Evolutionary conservation across 192 early-diverging fungal genomes (phyloP).

Genomic region (Gamsiella multidivaricata): DNA sequence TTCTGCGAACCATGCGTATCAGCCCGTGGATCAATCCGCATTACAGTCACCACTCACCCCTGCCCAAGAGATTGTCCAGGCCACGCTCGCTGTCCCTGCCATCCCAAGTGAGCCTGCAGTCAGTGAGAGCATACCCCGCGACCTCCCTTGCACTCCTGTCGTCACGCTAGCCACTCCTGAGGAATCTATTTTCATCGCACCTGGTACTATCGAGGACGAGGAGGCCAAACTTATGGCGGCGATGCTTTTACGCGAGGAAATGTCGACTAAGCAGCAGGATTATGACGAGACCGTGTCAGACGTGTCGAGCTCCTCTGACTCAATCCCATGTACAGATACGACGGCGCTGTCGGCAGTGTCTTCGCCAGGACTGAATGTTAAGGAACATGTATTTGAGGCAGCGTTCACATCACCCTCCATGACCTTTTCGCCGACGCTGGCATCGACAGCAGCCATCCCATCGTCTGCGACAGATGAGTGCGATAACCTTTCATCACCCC

Average conservation of each 20-base stretch:
- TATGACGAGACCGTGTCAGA: slow-evolving; percentile 38
- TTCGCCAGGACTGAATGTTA: slow-evolving; percentile 35
- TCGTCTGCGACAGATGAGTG: neutral
- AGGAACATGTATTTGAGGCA: slow-evolving; percentile 28
- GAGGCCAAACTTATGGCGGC: slow-evolving; percentile 30
- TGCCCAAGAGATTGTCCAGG: slow-evolving; percentile 31
- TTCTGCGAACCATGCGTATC: neutral
- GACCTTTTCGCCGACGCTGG: slow-evolving; percentile 8
- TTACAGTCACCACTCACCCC: slow-evolving; percentile 15
- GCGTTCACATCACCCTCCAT: slow-evolving; percentile 41
- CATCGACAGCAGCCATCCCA: neutral
- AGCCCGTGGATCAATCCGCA: neutral
- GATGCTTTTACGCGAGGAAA: slow-evolving; percentile 24
- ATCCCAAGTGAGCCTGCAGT: neutral
- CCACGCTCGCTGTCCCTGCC: neutral
- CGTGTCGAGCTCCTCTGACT: slow-evolving; percentile 15
- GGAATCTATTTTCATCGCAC: neutral
- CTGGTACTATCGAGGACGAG: slow-evolving; percentile 4
- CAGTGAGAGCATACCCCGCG: slow-evolving; percentile 13
- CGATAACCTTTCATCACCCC: slow-evolving; percentile 2
- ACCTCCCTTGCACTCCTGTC: slow-evolving; percentile 1
- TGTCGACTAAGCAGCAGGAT: neutral
- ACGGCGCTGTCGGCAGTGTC: slow-evolving; percentile 30
- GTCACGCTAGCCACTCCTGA: neutral
- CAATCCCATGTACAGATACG: slow-evolving; percentile 31